A percentile compares a stretch with the other conserved stretches of the same genome.
Evolutionary conservation across 1,284 basidiomycete species (phyloP).

Genomic region (Malassezia sympodialis): DNA sequence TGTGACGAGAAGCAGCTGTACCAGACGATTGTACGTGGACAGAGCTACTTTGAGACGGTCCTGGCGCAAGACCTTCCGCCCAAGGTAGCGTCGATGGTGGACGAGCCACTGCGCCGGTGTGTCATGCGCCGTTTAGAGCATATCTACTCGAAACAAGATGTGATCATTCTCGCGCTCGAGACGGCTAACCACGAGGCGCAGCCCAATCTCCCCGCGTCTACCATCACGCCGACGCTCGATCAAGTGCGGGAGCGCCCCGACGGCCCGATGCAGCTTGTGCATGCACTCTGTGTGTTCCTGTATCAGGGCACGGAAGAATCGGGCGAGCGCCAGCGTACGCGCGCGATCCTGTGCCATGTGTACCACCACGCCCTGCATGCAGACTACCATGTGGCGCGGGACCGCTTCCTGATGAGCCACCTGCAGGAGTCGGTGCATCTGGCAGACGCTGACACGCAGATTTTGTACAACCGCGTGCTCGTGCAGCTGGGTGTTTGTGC

Average conservation of each 20-base stretch:
- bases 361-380: conserved; percentile 87
- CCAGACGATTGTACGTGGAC: conserved; percentile 79
- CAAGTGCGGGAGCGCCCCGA: conserved; percentile 25
- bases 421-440: conserved; percentile 90
- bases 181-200: conserved; percentile 43
- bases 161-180: conserved; percentile 85
- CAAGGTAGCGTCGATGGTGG: conserved; percentile 2
- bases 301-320: conserved; percentile 71
- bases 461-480: conserved; percentile 92
- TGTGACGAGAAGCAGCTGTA: conserved; percentile 84
- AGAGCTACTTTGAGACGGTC: conserved; percentile 62
- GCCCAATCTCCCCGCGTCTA: conserved; percentile 32
- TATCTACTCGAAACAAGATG: conserved; percentile 88
- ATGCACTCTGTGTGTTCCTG: conserved; percentile 77
- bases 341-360: conserved; percentile 94
- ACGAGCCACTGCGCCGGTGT: conserved; percentile 55
- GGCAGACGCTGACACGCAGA: conserved; percentile 93
- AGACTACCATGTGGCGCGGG: conserved; percentile 89
- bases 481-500: conserved; percentile 95
- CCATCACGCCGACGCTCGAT: conserved; percentile 19
- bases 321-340: conserved; percentile 73
- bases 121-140: conserved; percentile 93
- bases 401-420: conserved; percentile 98
- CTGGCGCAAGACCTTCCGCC: conserved; percentile 15
- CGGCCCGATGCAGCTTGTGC: conserved; percentile 63